Evolutionary conservation across 2,329 filamentous ascomycete species (phyloP).

Genomic region (Sporothrix mexicana): DNA sequence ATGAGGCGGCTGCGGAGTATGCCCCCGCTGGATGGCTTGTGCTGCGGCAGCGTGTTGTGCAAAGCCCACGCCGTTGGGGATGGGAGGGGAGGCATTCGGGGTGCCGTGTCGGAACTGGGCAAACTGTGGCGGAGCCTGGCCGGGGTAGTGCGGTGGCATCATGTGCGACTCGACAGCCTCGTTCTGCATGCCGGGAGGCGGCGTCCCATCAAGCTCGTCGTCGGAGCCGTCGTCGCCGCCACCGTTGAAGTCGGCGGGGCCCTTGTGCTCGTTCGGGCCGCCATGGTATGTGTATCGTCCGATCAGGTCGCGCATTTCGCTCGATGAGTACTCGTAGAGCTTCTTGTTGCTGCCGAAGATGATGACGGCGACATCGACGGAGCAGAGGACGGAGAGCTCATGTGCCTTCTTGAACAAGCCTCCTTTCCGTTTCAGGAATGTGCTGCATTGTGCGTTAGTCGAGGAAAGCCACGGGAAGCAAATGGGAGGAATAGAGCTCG

Average conservation of each 20-base stretch:
- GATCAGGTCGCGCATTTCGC: conserved; percentile 90
- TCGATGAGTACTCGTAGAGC: conserved; percentile 95
- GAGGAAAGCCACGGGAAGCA: conserved; percentile 11
- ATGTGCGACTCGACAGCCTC: conserved; percentile 65
- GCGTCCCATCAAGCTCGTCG: conserved; percentile 77
- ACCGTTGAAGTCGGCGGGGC: conserved; percentile 87
- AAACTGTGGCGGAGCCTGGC: conserved; percentile 66
- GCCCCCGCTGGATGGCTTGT: conserved; percentile 63
- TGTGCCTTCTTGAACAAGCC: conserved; percentile 99
- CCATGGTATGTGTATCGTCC: conserved; percentile 91
- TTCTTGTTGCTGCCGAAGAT: conserved; percentile 99
- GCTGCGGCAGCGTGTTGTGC: conserved; percentile 55
- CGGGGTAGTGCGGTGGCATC: conserved; percentile 73
- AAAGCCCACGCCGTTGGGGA: conserved; percentile 76
- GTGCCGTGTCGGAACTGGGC: conserved; percentile 82
- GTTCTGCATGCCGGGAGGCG: conserved; percentile 67
- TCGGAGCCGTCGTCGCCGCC: conserved; percentile 82
- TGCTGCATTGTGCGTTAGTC: conserved; percentile 60
- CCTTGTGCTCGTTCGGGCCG: conserved; percentile 93
- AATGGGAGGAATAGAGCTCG: background rate
- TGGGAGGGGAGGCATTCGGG: conserved; percentile 86
- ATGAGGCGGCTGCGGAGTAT: conserved; percentile 82
- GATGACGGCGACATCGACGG: conserved; percentile 97
- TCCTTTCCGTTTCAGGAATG: conserved; percentile 97
- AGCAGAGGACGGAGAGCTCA: conserved; percentile 96